Evolutionary conservation across 2,329 filamentous ascomycete genomes (phyloP), one percentile per base, ranked within the genome.

Genomic region (Calonectria pauciramosa): DNA sequence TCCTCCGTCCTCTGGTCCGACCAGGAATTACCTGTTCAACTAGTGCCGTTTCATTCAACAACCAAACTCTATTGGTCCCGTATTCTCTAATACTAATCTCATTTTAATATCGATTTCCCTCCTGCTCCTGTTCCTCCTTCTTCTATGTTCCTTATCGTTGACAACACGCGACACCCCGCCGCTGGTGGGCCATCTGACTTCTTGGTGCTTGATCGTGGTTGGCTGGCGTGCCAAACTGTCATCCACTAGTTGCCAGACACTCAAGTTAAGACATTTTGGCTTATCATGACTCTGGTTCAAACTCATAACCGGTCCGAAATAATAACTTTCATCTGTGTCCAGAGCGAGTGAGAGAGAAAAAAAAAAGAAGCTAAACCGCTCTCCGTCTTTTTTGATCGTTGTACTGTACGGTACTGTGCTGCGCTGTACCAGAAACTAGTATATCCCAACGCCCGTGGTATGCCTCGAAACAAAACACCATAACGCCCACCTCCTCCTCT

Each of bases 401-500:
- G 68, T 63, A 64, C 59, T 64, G 47, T 70, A 73, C 71, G 49
- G 54, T 64, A 52, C 65, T 69, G 66, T 65, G 66, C 56, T 59
- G 59, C 59, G 60, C 60, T 51, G 67, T 49, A 66, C 67, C 70
- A 41, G 70, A 67, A 73, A 68, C 67, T 69, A 70, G 71, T 73
- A 73, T 73, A 73, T 73, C 66, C 71, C 71, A 73, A 73, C 71
- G 71, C 71, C 71, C 67, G 60, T 73, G 71, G 71, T 73, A 73
- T 73, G 71, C 71, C 71, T 73, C 67, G 67, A 70, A 73, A 70
- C 71, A 73, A 73, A 73, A 73, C 71, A 73, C 71, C 71, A 67
- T 70, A 73, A 73, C 71, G 71, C 71, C 71, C 66, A 38, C 52
- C 47, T 44, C 49, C 30, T 32, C 30, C 68, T 56, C 44, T 63